Base-by-base conservation (phyloP, 1,139 yeast species). In the Pichia sp. region DNA sequence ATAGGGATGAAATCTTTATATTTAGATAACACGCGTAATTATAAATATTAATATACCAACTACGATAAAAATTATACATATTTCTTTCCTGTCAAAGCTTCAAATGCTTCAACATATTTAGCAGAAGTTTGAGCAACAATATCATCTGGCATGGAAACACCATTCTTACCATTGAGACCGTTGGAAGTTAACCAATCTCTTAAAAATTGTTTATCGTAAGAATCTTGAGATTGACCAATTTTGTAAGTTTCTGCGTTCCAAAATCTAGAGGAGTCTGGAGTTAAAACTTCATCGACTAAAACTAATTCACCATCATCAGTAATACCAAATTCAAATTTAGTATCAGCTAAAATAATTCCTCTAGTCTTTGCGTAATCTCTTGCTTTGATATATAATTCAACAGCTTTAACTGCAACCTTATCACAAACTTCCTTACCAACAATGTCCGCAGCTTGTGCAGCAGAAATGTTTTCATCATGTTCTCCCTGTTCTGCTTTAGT, bases 401-500 rank as follows among this genome's bases (percentile, higher is more conserved):
- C 70, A 1, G 97, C 95, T 40, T 66, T 71, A 2, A 60, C 55
- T 12, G 75, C 80, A 42, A 83, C 69, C 61, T 78, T 71, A 37
- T 73, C 77, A 50, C 90, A 78, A 45, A 87, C 66, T 24, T 83
- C 86, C 52, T 76, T 69, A 24, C 97, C 97, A 24, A 92, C 82
- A 40, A 92, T 73, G 53, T 77, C 69, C 28, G 81, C 84, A 10
- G 97, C 98, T 62, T 80, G 75, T 51, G 79, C 90, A 10, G 94
- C 87, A 12, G 94, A 82, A 48, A 92, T 92, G 65, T 92, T 92
- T 63, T 92, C 97, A 65, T 92, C 98, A 62, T 92, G 98, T 60
- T 86, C 92, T 42, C 98, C 99, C 63, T 84, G 96, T 55, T 90
- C 98, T 20, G 99, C 99, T 64, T 92, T 92, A 35, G 98, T 92